These are phyloP conservation scores for Pleurotus djamor DNA, from an alignment of 768 basidiomycete species.

Conservation along the genomic window DNA sequence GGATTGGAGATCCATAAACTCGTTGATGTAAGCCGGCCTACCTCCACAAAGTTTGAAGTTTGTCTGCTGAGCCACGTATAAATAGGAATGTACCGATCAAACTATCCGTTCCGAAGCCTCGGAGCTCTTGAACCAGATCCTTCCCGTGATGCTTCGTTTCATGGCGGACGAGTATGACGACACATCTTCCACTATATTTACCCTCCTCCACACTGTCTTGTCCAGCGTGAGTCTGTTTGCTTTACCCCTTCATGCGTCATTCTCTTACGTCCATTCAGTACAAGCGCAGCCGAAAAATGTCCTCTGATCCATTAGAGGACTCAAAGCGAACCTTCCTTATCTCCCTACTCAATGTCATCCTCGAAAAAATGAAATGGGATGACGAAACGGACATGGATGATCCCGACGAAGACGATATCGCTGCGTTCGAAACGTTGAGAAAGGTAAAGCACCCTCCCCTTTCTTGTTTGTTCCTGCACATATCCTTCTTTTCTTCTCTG, in stretches of 20 bases:
- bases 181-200: slow-evolving; percentile 82
- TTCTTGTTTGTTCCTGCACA: slow-evolving; percentile 5
- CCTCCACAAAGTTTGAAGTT: neutral
- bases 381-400: slow-evolving; percentile 77
- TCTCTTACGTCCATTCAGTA: slow-evolving; percentile 48
- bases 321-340: slow-evolving; percentile 74
- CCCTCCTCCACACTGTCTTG: slow-evolving; percentile 74
- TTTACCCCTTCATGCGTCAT: neutral
- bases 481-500: neutral
- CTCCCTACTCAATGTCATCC: slow-evolving; percentile 72
- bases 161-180: slow-evolving; percentile 91
- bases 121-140: slow-evolving; percentile 57
- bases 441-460: slow-evolving; percentile 49
- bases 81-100: slow-evolving; percentile 59
- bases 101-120: slow-evolving; percentile 64
- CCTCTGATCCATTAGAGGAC: slow-evolving; percentile 60
- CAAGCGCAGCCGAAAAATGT: slow-evolving; percentile 68
- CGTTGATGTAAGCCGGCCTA: slow-evolving; percentile 59
- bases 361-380: slow-evolving; percentile 92
- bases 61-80: neutral
- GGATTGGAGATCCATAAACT: slow-evolving; percentile 85
- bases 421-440: slow-evolving; percentile 81
- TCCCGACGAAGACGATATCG: slow-evolving; percentile 84
- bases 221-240: slow-evolving; percentile 55
- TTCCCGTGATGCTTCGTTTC: slow-evolving; percentile 85